Evolutionary conservation across 2,329 filamentous ascomycete genomes (phyloP).

Genomic region (Dactylellina leptospora): DNA sequence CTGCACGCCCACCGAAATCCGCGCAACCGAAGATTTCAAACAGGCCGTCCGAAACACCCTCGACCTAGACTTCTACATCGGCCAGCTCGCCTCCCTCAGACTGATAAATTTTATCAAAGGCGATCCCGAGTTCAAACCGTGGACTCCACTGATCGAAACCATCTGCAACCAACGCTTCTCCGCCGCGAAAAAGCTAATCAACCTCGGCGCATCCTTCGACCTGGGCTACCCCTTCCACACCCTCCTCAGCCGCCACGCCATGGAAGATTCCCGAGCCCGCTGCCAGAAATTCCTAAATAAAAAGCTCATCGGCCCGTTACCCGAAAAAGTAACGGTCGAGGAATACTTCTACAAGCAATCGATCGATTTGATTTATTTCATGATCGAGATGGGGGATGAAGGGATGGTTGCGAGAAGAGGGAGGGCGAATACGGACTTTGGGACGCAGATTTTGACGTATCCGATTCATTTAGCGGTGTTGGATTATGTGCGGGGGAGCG

Average conservation of each 20-base stretch:
- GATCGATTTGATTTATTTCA: background rate
- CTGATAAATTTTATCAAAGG: constrained; percentile 38
- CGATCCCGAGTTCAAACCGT: constrained; percentile 21
- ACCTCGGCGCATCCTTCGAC: constrained; percentile 21
- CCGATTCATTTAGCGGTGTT: constrained; percentile 34
- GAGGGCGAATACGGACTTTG: constrained; percentile 17
- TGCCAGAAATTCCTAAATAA: constrained; percentile 2
- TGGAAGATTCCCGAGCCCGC: constrained; percentile 4
- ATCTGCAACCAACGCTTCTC: constrained; percentile 32
- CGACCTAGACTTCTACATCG: constrained; percentile 18
- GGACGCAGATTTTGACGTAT: constrained; percentile 11
- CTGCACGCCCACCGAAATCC: background rate
- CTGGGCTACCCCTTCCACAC: constrained; percentile 33
- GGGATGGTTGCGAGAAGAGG: background rate
- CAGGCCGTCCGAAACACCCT: background rate
- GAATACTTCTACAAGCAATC: constrained; percentile 19
- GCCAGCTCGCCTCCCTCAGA: constrained; percentile 10
- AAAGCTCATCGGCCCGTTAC: background rate
- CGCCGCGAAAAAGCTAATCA: constrained; percentile 19
- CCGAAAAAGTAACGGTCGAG: background rate
- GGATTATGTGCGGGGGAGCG: background rate
- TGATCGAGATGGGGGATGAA: constrained; percentile 4
- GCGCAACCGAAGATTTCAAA: constrained; percentile 14
- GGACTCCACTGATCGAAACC: constrained; percentile 28
- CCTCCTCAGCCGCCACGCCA: constrained; percentile 16